These are phyloP conservation scores for Berberis vulgaris DNA, from an alignment of 164 flowering plant species.

Conservation along the genomic window DNA sequence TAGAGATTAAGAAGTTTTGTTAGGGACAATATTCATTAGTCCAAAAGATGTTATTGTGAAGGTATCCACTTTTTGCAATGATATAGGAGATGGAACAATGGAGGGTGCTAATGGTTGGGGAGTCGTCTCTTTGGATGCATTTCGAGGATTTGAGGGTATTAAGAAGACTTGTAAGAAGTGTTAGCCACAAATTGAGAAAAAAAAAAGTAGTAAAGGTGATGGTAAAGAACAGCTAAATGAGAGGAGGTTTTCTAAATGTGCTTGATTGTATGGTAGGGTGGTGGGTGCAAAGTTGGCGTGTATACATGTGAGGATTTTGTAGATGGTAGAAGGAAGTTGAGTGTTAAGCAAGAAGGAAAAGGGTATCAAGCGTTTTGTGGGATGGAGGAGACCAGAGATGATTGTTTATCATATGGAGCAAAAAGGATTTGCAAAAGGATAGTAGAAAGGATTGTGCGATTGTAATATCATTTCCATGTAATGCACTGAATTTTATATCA, in stretches of 20 bases:
- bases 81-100: slow-evolving; percentile 3
- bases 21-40: slow-evolving; percentile 10
- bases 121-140: slow-evolving; percentile 38
- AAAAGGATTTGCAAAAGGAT: slow-evolving; percentile 66
- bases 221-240: slow-evolving; percentile 35
- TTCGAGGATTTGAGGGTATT: slow-evolving; percentile 57
- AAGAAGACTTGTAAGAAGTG: slow-evolving; percentile 54
- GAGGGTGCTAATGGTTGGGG: slow-evolving; percentile 22
- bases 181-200: slow-evolving; percentile 57
- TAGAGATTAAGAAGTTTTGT: not conserved
- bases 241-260: slow-evolving; percentile 56
- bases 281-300: slow-evolving; percentile 40
- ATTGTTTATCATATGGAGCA: slow-evolving; percentile 73
- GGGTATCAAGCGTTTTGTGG: slow-evolving; percentile 44
- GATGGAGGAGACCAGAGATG: slow-evolving; percentile 49
- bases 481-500: slow-evolving; percentile 33
- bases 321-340: slow-evolving; percentile 63
- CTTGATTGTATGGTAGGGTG: slow-evolving; percentile 3
- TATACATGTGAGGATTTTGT: slow-evolving; percentile 60
- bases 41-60: slow-evolving; percentile 13
- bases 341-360: slow-evolving; percentile 55
- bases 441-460: slow-evolving; percentile 36
- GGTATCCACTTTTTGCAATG: slow-evolving; percentile 9
- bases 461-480: slow-evolving; percentile 21
- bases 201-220: slow-evolving; percentile 33